phyloP scores from a whole-genome alignment of 164 flowering plant species.

The Kalanchoe fedtschenkoi region DNA sequence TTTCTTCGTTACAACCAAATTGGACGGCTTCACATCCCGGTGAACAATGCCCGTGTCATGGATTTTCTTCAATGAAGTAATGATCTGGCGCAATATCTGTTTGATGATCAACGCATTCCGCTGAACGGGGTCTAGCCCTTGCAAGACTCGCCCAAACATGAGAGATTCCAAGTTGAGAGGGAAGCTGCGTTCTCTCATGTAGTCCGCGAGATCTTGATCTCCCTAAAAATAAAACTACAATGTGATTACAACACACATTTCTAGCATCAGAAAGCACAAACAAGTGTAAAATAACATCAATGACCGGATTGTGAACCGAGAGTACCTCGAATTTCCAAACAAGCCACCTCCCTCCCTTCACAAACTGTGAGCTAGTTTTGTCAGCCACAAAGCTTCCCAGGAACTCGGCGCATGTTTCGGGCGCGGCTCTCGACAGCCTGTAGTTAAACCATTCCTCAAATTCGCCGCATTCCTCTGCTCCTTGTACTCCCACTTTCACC shows the following conservation, averaged over 20 bases:
- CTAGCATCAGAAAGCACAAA: not conserved
- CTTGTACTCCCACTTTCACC: conserved; percentile 83
- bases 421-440: conserved; percentile 94
- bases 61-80: conserved; percentile 82
- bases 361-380: conserved; percentile 52
- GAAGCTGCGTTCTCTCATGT: conserved; percentile 77
- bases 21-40: conserved; percentile 92
- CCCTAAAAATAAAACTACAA: conserved; percentile 43
- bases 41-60: conserved; percentile 93
- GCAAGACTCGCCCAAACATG: conserved; percentile 81
- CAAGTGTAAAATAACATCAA: not conserved
- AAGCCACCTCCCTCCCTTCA: conserved; percentile 88
- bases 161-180: conserved; percentile 75
- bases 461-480: conserved; percentile 86
- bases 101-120: conserved; percentile 85
- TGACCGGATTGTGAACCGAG: too few relatives aligned
- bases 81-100: conserved; percentile 89
- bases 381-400: conserved; percentile 91
- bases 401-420: conserved; percentile 92
- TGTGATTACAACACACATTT: conserved; percentile 9
- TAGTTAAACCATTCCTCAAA: conserved; percentile 97
- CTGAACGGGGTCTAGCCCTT: conserved; percentile 52
- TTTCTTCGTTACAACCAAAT: conserved; percentile 83
- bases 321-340: conserved; percentile 98
- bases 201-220: conserved; percentile 65